phyloP scores from a whole-genome alignment of 768 basidiomycete genomes.

The Obba rivulosa region DNA sequence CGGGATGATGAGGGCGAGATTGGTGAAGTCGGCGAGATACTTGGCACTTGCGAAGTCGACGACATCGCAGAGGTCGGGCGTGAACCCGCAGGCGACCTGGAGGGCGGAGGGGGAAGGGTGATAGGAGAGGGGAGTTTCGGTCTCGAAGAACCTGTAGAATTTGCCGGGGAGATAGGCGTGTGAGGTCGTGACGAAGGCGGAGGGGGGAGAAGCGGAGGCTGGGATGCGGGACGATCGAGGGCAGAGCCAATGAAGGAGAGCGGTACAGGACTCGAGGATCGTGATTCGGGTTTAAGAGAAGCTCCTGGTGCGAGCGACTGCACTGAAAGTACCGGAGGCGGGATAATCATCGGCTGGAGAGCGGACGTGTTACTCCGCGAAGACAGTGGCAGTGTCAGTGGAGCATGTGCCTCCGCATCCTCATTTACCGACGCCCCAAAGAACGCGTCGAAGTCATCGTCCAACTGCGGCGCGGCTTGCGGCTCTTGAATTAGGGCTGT shows the following conservation, averaged over 20 bases:
- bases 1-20: conserved; percentile 11
- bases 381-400: no score
- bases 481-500: neutral
- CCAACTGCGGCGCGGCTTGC: neutral
- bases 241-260: neutral
- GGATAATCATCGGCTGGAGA: neutral
- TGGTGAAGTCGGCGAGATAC: conserved; percentile 7
- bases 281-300: neutral
- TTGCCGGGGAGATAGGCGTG: conserved; percentile 5
- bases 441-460: conserved; percentile 14
- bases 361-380: neutral
- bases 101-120: conserved; percentile 2
- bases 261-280: conserved; percentile 3
- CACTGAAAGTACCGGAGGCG: conserved; percentile 9
- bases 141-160: neutral
- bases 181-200: conserved; percentile 10
- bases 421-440: conserved; percentile 1
- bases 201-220: conserved; percentile 4
- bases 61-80: conserved; percentile 10
- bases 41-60: conserved; percentile 4
- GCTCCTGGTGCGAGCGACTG: neutral
- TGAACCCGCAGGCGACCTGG: neutral
- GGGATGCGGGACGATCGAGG: neutral
- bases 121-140: conserved; percentile 11
- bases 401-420: no score